These are phyloP conservation scores for Backusella mclennaniae DNA, from an alignment of 192 early-diverging fungal genomes.

Conservation along the genomic window DNA sequence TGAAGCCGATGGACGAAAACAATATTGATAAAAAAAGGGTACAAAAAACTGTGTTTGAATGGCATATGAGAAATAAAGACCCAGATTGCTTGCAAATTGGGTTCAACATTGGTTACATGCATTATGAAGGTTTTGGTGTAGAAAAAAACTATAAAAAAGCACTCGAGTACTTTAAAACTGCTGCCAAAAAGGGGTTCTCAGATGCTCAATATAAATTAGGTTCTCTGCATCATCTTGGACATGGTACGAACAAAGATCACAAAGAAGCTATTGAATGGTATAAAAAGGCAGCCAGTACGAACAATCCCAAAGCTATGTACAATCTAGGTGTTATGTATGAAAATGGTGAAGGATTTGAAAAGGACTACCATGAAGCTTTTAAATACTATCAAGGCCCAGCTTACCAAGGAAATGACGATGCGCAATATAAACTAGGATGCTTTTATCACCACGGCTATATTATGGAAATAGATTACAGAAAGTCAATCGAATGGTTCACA, in stretches of 20 bases:
- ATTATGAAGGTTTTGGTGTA: conserved; percentile 28
- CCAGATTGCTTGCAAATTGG: conserved; percentile 14
- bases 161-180: neutral
- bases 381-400: conserved; percentile 32
- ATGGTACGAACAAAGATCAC: conserved; percentile 8
- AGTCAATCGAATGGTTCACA: neutral
- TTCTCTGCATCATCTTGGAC: too few species aligned
- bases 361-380: conserved; percentile 18
- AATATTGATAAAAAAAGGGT: neutral
- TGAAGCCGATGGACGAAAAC: too few species aligned
- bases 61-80: conserved; percentile 23
- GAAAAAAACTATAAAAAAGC: conserved; percentile 15
- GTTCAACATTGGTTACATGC: conserved; percentile 25
- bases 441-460: neutral
- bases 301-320: conserved; percentile 17
- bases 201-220: too few species aligned
- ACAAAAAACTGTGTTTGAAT: conserved; percentile 25
- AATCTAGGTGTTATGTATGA: conserved; percentile 26
- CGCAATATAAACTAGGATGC: neutral
- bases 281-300: conserved; percentile 28
- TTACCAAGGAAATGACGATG: neutral
- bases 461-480: neutral
- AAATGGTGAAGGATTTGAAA: conserved; percentile 26
- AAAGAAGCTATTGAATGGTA: conserved; percentile 31
- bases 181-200: too few species aligned